A percentile compares a stretch with the other conserved stretches of the same genome.
These are phyloP conservation scores for Aspergillus sojae DNA, from an alignment of 2,329 filamentous ascomycete genomes.

Conservation along the genomic window DNA sequence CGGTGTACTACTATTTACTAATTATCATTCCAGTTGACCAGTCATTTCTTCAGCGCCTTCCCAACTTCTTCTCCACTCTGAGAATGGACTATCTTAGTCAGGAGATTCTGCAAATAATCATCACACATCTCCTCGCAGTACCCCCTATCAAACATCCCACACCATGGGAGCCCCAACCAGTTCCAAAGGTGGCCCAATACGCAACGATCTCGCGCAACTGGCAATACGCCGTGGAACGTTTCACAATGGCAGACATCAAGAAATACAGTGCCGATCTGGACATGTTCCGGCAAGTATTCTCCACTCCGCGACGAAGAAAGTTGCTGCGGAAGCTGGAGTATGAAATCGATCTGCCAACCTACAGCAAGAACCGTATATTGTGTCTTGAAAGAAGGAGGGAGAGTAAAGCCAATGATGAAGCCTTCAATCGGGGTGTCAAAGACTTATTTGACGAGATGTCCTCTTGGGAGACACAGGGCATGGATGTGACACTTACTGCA, in stretches of 20 bases:
- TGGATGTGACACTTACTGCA: neutral
- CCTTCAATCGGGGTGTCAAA: neutral
- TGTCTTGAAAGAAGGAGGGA: conserved; percentile 1
- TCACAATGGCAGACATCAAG: neutral
- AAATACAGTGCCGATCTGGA: neutral
- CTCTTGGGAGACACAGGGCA: neutral
- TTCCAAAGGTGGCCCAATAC: neutral
- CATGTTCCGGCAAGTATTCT: neutral
- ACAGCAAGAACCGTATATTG: neutral
- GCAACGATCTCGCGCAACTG: neutral
- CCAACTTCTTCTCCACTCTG: neutral
- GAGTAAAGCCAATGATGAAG: neutral
- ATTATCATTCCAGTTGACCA: neutral
- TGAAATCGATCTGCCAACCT: conserved; percentile 4
- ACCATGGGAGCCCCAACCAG: neutral
- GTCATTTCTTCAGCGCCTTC: neutral
- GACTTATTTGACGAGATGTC: neutral
- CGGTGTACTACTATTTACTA: too few relatives aligned
- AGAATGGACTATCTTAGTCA: neutral
- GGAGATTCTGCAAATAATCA: neutral
- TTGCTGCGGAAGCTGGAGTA: neutral
- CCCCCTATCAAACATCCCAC: neutral
- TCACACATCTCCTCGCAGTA: neutral
- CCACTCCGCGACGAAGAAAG: neutral
- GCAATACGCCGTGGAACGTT: neutral